phyloP scores from a whole-genome alignment of 371 early-diverging fungal species.

The Mucor irregularis region DNA sequence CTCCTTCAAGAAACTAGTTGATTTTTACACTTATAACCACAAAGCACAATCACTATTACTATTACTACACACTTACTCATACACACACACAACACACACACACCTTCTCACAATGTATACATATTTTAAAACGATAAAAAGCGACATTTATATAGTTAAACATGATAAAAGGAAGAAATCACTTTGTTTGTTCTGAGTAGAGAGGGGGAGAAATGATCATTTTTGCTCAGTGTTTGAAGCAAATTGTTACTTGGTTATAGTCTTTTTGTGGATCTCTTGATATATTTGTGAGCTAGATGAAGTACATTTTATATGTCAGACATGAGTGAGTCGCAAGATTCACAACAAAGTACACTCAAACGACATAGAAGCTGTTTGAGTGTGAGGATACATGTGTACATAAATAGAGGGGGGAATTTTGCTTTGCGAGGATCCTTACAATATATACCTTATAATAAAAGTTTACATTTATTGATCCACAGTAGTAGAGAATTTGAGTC shows the following conservation, averaged over 20 bases:
- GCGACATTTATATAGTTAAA: too few species aligned
- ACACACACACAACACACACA: too few species aligned
- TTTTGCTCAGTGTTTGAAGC: background rate
- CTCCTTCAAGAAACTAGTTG: conserved; percentile 26
- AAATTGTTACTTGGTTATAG: background rate
- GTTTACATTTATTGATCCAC: too few species aligned
- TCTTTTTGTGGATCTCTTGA: background rate
- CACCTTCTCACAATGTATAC: too few species aligned
- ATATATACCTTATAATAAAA: too few species aligned
- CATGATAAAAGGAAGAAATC: too few species aligned
- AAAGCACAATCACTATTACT: background rate
- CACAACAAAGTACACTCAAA: background rate
- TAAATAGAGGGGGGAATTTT: too few species aligned
- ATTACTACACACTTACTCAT: too few species aligned
- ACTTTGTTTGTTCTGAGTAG: background rate
- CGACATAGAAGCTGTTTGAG: background rate
- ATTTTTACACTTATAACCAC: background rate
- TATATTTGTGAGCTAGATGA: background rate
- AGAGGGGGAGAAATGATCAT: background rate
- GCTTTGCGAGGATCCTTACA: too few species aligned
- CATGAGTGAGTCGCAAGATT: background rate
- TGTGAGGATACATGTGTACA: conserved; percentile 1
- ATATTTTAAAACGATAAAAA: too few species aligned
- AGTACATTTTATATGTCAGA: background rate
- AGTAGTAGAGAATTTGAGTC: too few species aligned